phyloP scores from a whole-genome alignment of 768 basidiomycete species.

The Leucosporidium creatinivorum region DNA sequence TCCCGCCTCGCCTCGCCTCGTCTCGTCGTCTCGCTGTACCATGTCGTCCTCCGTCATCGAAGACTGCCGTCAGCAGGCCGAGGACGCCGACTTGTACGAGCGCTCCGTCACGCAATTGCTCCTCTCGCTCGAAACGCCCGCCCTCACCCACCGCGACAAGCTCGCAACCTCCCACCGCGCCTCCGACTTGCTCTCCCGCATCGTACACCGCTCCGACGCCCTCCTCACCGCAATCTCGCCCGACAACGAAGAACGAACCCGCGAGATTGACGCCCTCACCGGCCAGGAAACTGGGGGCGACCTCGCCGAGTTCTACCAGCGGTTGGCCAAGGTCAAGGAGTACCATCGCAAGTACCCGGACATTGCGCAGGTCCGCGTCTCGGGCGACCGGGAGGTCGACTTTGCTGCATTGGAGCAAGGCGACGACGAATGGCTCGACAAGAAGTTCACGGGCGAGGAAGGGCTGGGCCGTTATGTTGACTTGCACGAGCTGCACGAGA shows the following conservation, averaged over 20 bases:
- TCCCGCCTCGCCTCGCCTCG: no score
- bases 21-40: not conserved
- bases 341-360: constrained; percentile 95
- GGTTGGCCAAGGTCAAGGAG: constrained; percentile 92
- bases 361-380: constrained; percentile 46
- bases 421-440: constrained; percentile 39
- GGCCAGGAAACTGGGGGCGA: constrained; percentile 44
- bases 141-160: constrained; percentile 31
- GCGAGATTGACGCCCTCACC: constrained; percentile 34
- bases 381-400: constrained; percentile 48
- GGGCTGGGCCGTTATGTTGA: constrained; percentile 91
- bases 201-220: constrained; percentile 47
- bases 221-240: constrained; percentile 17
- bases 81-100: constrained; percentile 89
- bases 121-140: constrained; percentile 43
- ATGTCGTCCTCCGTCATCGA: constrained; percentile 62
- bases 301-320: constrained; percentile 87
- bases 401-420: constrained; percentile 44
- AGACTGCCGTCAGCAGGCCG: constrained; percentile 88
- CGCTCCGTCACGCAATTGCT: constrained; percentile 75
- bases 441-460: constrained; percentile 91
- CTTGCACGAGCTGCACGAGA: constrained; percentile 75
- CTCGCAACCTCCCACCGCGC: constrained; percentile 77
- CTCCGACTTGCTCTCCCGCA: constrained; percentile 76
- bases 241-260: constrained; percentile 17